Evolutionary conservation across 768 basidiomycete genomes (phyloP).

Genomic region (Hericium erinaceus): DNA sequence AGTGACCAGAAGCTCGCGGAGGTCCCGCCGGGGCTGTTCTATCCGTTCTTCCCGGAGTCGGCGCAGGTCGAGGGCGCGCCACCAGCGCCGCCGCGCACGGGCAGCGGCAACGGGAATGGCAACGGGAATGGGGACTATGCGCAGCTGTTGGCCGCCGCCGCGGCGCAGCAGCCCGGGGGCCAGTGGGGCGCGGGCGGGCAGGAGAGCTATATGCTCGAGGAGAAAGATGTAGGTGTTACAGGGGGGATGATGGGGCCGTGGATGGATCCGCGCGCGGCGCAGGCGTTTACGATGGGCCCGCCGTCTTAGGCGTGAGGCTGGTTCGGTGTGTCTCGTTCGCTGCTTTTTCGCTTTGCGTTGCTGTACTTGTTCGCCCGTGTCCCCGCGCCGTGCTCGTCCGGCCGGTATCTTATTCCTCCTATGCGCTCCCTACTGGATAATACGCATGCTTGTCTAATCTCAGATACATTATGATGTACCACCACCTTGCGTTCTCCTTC

Average conservation of each 20-base stretch:
- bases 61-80: neutral
- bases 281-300: conserved; percentile 7
- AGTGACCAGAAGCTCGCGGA: conserved; percentile 41
- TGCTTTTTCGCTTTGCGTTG: neutral
- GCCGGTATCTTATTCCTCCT: neutral
- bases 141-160: conserved; percentile 52
- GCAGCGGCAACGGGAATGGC: conserved; percentile 4
- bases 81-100: neutral
- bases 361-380: neutral
- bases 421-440: neutral
- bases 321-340: neutral
- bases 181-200: conserved; percentile 48
- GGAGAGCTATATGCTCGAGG: conserved; percentile 63
- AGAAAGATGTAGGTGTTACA: conserved; percentile 33
- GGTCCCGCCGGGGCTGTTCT: conserved; percentile 62
- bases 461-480: too few species aligned
- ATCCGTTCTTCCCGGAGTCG: conserved; percentile 65
- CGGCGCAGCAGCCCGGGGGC: conserved; percentile 44
- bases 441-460: too few species aligned
- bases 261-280: neutral
- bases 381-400: neutral
- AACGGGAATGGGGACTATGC: conserved; percentile 32
- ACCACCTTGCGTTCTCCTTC: too few species aligned
- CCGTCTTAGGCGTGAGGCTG: neutral
- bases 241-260: neutral